Evolutionary conservation across 768 basidiomycete genomes (phyloP).

Genomic region (Gelatoporia subvermispora): DNA sequence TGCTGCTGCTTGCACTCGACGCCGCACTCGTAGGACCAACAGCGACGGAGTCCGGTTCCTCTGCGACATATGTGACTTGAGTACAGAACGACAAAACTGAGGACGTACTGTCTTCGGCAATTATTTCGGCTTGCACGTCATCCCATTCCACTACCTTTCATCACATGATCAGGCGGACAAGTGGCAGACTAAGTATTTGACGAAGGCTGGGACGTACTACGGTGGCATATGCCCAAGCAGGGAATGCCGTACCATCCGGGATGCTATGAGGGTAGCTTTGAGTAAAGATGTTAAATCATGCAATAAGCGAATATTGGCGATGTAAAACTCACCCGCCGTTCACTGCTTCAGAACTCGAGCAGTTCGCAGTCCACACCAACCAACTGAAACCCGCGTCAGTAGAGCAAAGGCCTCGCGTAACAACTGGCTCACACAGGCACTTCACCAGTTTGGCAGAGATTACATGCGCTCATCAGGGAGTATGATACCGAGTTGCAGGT

Average conservation of each 20-base stretch:
- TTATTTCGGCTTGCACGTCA: too few relatives aligned
- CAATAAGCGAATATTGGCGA: neutral
- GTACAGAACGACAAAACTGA: too few relatives aligned
- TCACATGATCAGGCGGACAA: too few relatives aligned
- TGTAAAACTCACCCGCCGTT: neutral
- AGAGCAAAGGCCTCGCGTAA: neutral
- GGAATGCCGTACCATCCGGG: neutral
- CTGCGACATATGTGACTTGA: too few relatives aligned
- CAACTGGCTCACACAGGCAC: conserved; percentile 1
- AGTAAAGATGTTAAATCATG: neutral
- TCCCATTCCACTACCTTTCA: too few relatives aligned
- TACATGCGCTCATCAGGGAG: conserved; percentile 48
- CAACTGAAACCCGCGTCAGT: neutral
- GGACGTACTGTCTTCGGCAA: too few relatives aligned
- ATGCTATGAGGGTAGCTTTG: conserved; percentile 1
- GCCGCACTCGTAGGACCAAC: too few relatives aligned
- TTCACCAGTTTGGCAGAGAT: conserved; percentile 36
- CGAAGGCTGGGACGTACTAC: neutral
- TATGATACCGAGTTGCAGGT: conserved; percentile 50
- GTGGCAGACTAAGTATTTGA: too few relatives aligned
- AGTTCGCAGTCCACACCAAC: conserved; percentile 1
- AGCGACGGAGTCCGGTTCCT: too few relatives aligned
- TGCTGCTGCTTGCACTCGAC: too few relatives aligned
- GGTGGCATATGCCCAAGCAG: conserved; percentile 1
- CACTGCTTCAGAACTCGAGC: neutral